Conservation (phyloP, 192 early-diverging fungal genomes). For the Backusella mclennaniae region DNA sequence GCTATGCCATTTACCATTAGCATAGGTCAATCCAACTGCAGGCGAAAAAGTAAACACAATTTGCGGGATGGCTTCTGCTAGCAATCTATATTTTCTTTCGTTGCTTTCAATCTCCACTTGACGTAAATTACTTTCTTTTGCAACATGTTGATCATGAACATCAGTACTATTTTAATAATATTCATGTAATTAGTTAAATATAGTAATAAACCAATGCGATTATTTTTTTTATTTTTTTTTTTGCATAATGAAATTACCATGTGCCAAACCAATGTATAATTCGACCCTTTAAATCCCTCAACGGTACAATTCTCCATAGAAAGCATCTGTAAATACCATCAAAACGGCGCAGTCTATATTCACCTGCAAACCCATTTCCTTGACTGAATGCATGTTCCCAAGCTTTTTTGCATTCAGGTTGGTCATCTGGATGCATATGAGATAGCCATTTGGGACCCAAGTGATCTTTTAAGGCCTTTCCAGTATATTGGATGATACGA, state of each 20-base stretch:
- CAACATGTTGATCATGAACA: slow-evolving; percentile 53
- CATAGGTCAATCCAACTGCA: slow-evolving; percentile 48
- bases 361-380: slow-evolving; percentile 49
- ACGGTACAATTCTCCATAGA: slow-evolving; percentile 47
- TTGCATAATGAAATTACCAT: slow-evolving; percentile 15
- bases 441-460: slow-evolving; percentile 46
- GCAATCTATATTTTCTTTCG: slow-evolving; percentile 56
- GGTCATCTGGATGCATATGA: slow-evolving; percentile 53
- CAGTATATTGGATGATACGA: slow-evolving; percentile 51
- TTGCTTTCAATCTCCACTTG: slow-evolving; percentile 53
- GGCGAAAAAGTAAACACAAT: slow-evolving; percentile 56
- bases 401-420: slow-evolving; percentile 26
- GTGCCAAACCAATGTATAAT: slow-evolving; percentile 59
- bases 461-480: slow-evolving; percentile 33
- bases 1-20: slow-evolving; percentile 54
- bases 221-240: neutral
- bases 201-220: neutral
- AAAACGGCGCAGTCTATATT: slow-evolving; percentile 51
- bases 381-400: slow-evolving; percentile 47
- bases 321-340: slow-evolving; percentile 58
- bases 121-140: slow-evolving; percentile 42
- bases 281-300: slow-evolving; percentile 48
- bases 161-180: slow-evolving; percentile 40
- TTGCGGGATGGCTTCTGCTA: slow-evolving; percentile 60
- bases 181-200: neutral